Evolutionary conservation across 2,329 filamentous ascomycete species (phyloP).

Genomic region (Hypoxylon sp.): DNA sequence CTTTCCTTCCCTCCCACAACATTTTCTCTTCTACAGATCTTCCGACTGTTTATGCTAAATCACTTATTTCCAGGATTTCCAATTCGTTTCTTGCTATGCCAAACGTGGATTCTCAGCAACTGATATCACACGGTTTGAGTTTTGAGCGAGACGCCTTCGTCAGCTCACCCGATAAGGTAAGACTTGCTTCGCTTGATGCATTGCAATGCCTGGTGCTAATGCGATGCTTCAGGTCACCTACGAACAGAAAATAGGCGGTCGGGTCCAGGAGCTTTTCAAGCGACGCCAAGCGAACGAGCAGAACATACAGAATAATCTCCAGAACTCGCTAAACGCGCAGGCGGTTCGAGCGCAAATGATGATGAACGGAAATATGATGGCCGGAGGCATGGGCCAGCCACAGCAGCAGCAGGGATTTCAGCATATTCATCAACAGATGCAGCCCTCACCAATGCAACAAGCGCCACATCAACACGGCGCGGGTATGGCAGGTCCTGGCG

Average conservation of each 20-base stretch:
- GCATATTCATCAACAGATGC: constrained; percentile 67
- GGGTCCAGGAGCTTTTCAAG: constrained; percentile 58
- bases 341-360: constrained; percentile 57
- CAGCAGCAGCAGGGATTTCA: constrained; percentile 65
- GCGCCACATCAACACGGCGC: constrained; percentile 54
- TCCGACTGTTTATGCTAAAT: constrained; percentile 10
- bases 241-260: constrained; percentile 57
- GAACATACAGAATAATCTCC: constrained; percentile 58
- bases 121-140: constrained; percentile 53
- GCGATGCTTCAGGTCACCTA: constrained; percentile 60
- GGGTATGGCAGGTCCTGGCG: constrained; percentile 53
- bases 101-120: constrained; percentile 51
- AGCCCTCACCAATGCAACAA: constrained; percentile 60
- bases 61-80: constrained; percentile 55
- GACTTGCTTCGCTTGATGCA: too few relatives aligned
- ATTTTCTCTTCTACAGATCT: background rate
- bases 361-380: constrained; percentile 64
- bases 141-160: constrained; percentile 60
- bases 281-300: constrained; percentile 61
- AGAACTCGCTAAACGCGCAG: constrained; percentile 59
- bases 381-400: constrained; percentile 59
- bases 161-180: constrained; percentile 59
- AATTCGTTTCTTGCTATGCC: constrained; percentile 59
- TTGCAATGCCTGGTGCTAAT: too few relatives aligned
- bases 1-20: background rate